Percentiles rank a stretch among this genome's conserved stretches.
phyloP scores from a whole-genome alignment of 2,329 filamentous ascomycete genomes.

The Cadophora malorum region DNA sequence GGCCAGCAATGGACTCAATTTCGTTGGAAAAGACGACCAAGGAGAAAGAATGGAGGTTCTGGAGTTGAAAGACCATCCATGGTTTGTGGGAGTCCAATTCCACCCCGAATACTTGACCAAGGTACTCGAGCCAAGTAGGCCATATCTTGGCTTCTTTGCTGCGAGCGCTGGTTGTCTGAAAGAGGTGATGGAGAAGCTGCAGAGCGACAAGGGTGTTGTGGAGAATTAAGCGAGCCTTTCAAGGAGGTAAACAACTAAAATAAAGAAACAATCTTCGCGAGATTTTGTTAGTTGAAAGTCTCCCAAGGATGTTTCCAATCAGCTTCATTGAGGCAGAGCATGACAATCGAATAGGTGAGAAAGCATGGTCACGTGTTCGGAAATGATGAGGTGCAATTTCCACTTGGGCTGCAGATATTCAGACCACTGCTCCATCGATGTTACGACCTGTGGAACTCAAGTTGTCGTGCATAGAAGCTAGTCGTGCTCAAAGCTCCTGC shows the following conservation, averaged over 20 bases:
- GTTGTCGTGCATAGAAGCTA: no score
- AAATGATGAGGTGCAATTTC: no score
- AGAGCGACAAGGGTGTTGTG: neutral
- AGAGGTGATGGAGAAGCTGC: constrained; percentile 33
- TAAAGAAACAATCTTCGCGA: no score
- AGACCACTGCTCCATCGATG: no score
- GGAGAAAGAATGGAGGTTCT: constrained; percentile 84
- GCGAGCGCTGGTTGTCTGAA: constrained; percentile 57
- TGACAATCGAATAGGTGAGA: no score
- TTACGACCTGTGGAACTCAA: no score
- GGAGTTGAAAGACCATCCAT: constrained; percentile 83
- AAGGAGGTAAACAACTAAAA: neutral
- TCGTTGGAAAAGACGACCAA: constrained; percentile 80
- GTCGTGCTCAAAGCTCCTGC: no score
- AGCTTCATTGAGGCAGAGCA: no score
- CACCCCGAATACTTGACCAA: constrained; percentile 85
- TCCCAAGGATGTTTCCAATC: no score
- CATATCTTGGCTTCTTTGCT: constrained; percentile 86
- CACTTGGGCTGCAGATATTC: no score
- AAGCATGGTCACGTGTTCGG: no score
- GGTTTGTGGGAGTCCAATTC: constrained; percentile 85
- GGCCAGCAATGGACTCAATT: constrained; percentile 71
- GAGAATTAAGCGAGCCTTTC: neutral
- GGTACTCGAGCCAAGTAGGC: constrained; percentile 75
- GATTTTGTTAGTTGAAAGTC: no score